Percentiles rank a stretch among this genome's conserved stretches.
These are phyloP conservation scores for Trapa bicornis DNA, from an alignment of 345 rosid species.

Conservation along the genomic window DNA sequence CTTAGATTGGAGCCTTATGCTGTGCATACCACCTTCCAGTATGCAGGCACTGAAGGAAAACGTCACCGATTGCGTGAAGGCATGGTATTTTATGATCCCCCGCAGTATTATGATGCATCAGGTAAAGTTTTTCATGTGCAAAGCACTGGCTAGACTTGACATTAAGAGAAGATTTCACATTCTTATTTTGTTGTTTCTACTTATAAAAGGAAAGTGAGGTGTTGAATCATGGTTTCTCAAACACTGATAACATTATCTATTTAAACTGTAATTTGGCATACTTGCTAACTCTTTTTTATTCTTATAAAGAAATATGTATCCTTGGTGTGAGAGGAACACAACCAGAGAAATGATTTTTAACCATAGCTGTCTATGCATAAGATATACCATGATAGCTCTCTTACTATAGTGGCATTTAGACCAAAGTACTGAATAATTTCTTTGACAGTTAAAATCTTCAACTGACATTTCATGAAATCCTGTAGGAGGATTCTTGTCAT, in stretches of 20 bases:
- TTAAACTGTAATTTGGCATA: neutral
- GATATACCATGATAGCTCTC: neutral
- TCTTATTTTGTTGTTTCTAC: neutral
- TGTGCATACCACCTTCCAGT: constrained; percentile 92
- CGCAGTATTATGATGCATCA: constrained; percentile 70
- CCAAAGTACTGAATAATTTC: neutral
- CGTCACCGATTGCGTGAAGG: constrained; percentile 90
- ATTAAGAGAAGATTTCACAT: neutral
- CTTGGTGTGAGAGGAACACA: neutral
- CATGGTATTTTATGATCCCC: constrained; percentile 79
- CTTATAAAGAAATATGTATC: neutral
- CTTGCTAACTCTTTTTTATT: neutral
- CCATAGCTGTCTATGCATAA: neutral
- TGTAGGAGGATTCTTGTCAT: constrained; percentile 87
- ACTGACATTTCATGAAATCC: neutral
- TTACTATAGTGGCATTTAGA: neutral
- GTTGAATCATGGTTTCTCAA: neutral
- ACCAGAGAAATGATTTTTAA: neutral
- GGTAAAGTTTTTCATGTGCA: constrained; percentile 33
- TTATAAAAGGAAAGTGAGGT: neutral
- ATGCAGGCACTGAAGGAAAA: constrained; percentile 95
- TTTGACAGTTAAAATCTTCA: neutral
- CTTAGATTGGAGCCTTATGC: constrained; percentile 88
- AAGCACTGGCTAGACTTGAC: neutral
- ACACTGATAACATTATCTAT: neutral